phyloP scores from a whole-genome alignment of 2,329 filamentous ascomycete genomes.

The Zasmidium citrigriseum region DNA sequence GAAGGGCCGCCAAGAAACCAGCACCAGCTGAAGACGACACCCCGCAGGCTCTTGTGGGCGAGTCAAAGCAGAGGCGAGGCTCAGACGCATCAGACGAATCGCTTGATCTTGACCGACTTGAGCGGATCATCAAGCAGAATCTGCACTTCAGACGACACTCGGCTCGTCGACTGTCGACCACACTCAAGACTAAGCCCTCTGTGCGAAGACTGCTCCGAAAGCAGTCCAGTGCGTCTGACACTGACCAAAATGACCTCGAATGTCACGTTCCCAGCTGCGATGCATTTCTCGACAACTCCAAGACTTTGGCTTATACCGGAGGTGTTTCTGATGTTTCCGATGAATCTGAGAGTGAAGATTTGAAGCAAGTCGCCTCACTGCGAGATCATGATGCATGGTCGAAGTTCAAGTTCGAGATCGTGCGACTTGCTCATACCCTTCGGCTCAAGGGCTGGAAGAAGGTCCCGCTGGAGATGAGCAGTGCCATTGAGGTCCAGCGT shows the following conservation, averaged over 20 bases:
- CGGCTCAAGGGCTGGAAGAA: constrained; percentile 88
- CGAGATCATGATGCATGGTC: constrained; percentile 66
- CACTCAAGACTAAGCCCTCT: constrained; percentile 26
- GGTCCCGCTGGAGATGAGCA: constrained; percentile 71
- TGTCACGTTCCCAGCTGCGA: constrained; percentile 82
- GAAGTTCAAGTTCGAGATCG: constrained; percentile 88
- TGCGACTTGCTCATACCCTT: constrained; percentile 85
- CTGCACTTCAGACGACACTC: constrained; percentile 33
- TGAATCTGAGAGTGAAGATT: constrained; percentile 47
- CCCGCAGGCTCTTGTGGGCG: background rate
- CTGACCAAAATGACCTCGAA: constrained; percentile 81
- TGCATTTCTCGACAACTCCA: constrained; percentile 82
- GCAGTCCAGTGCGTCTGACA: constrained; percentile 68
- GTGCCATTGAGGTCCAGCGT: constrained; percentile 69
- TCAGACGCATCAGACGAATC: constrained; percentile 26
- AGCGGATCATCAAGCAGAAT: constrained; percentile 73
- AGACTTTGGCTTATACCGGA: constrained; percentile 75
- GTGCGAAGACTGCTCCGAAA: constrained; percentile 36
- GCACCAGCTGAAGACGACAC: constrained; percentile 2
- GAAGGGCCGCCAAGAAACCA: constrained; percentile 31
- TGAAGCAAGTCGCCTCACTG: constrained; percentile 28
- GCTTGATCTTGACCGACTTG: constrained; percentile 72
- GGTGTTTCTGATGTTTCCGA: constrained; percentile 48
- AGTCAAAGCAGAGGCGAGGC: constrained; percentile 12
- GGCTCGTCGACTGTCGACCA: constrained; percentile 13